Conservation (phyloP, 176 grass and related monocot species). For the Carex scoparia region DNA sequence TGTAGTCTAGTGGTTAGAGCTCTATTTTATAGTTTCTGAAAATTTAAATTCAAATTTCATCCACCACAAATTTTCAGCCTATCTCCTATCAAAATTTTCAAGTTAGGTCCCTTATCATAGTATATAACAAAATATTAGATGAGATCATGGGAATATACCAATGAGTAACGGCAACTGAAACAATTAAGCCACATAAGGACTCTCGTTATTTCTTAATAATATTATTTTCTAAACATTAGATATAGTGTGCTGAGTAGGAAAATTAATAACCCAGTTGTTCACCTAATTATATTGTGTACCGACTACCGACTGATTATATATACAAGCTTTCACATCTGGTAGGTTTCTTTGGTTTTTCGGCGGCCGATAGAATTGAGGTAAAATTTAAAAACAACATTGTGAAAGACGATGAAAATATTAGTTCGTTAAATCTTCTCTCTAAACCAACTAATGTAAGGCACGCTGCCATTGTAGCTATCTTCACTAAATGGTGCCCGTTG, state of each 20-base stretch:
- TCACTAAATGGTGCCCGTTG: no score
- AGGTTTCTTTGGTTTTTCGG: neutral
- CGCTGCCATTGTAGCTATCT: no score
- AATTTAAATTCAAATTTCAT: no score
- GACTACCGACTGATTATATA: neutral
- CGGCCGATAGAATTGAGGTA: neutral
- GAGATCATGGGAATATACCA: no score
- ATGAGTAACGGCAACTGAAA: neutral
- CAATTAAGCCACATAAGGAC: neutral
- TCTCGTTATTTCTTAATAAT: neutral
- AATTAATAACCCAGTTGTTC: neutral
- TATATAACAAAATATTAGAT: neutral
- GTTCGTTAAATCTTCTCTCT: no score
- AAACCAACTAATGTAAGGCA: no score
- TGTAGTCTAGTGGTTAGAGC: no score
- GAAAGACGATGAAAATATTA: no score
- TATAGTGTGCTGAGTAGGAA: neutral
- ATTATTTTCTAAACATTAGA: neutral
- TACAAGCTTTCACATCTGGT: neutral
- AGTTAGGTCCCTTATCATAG: no score
- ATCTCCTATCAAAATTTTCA: no score
- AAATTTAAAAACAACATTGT: neutral
- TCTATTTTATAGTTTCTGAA: no score
- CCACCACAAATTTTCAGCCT: no score
- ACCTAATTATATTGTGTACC: slow-evolving; percentile 7